These are phyloP conservation scores for Sporothrix curviconia DNA, from an alignment of 2,329 filamentous ascomycete species.

Conservation along the genomic window DNA sequence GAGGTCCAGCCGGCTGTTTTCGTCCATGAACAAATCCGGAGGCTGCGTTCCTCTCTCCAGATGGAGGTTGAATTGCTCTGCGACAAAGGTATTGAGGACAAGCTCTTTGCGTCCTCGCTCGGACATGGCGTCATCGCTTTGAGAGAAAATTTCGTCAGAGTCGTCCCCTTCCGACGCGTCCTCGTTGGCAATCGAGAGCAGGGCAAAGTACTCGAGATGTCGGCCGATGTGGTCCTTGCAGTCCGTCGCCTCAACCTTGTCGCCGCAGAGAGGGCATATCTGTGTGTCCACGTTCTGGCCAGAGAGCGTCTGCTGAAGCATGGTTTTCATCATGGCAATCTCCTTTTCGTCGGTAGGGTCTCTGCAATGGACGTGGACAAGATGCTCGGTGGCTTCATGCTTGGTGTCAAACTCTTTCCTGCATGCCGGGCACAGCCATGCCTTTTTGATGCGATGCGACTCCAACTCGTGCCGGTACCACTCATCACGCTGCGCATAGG, in stretches of 20 bases:
- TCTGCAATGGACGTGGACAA: conserved; percentile 8
- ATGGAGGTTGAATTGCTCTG: conserved; percentile 18
- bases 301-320: conserved; percentile 14
- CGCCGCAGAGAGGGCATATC: conserved; percentile 14
- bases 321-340: conserved; percentile 9
- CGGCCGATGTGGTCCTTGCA: conserved; percentile 17
- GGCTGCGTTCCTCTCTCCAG: conserved; percentile 15
- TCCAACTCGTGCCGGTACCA: conserved; percentile 20
- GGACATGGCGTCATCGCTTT: conserved; percentile 17
- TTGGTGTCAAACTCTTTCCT: conserved; percentile 16
- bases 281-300: conserved; percentile 7
- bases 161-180: conserved; percentile 14
- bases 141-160: conserved; percentile 16
- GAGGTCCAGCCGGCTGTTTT: conserved; percentile 11
- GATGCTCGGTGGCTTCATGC: conserved; percentile 13
- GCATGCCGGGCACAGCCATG: conserved; percentile 17
- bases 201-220: conserved; percentile 18
- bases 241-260: conserved; percentile 6
- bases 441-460: conserved; percentile 14
- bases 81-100: conserved; percentile 18
- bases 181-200: conserved; percentile 14
- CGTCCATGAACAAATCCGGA: conserved; percentile 14
- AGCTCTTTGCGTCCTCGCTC: conserved; percentile 16
- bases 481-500: conserved; percentile 15
- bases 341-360: conserved; percentile 12